Percentiles rank a stretch among this genome's conserved stretches.
Evolutionary conservation across 257 asterid species (phyloP).

Genomic region (Lithospermum erythrorhizon): DNA sequence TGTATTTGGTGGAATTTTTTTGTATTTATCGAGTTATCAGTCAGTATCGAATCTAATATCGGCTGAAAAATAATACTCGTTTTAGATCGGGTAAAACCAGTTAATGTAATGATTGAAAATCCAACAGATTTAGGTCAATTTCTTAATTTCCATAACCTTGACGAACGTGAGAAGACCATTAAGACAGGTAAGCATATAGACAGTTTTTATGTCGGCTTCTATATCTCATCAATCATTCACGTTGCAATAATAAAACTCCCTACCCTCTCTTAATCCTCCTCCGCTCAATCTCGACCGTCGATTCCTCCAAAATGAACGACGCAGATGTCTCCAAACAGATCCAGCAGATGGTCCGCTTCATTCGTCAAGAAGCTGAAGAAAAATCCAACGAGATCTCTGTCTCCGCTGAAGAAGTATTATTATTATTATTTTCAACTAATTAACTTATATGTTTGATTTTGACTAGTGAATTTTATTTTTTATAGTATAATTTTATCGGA

Average conservation of each 20-base stretch:
- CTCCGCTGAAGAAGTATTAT: slow-evolving; percentile 93
- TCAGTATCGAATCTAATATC: too few species aligned
- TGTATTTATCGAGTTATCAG: too few species aligned
- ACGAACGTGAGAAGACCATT: too few species aligned
- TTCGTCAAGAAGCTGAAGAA: slow-evolving; percentile 97
- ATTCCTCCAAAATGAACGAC: slow-evolving; percentile 65
- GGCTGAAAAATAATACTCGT: too few species aligned
- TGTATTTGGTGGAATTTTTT: too few species aligned
- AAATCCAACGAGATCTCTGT: slow-evolving; percentile 93
- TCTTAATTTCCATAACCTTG: too few species aligned
- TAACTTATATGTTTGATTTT: neutral
- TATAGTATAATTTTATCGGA: too few species aligned
- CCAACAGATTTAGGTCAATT: too few species aligned
- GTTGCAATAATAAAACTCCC: neutral
- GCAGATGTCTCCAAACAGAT: slow-evolving; percentile 92
- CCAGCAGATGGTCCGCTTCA: slow-evolving; percentile 99
- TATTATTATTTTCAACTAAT: neutral
- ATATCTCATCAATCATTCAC: slow-evolving; percentile 1
- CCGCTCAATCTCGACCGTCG: slow-evolving; percentile 13
- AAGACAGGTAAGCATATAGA: too few species aligned
- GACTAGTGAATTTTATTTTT: neutral
- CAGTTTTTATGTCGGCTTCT: neutral
- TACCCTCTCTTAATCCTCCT: neutral
- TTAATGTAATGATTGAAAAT: too few species aligned
- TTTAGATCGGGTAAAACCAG: too few species aligned